Evolutionary conservation across 106 monocot species (phyloP), one percentile per base, ranked within the genome.

Genomic region (Acorus calamus): DNA sequence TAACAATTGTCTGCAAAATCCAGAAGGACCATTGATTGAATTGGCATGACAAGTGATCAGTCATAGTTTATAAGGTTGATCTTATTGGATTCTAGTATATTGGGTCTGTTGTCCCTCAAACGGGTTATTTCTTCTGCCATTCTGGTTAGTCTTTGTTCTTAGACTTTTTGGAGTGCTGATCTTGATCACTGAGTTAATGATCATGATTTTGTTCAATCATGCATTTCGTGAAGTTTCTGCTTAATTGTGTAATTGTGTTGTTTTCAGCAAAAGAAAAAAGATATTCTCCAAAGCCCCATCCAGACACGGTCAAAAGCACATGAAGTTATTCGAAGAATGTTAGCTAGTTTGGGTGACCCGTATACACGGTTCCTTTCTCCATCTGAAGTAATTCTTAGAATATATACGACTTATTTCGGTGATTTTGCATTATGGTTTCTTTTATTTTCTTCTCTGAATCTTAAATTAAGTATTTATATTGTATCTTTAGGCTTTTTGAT

Each of bases 311-410:
- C 80, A 45, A 80, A 63, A 66, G 94, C 87, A 69, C 94, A 96
- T 70, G 80, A 84, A 56, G 71, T 80, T 5, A 87, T 96, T 14
- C 64, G 44, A 59, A 87, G 80, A 71, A 87, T 91, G 94, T 75
- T 96, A n/a, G 77, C 78, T 48, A 91, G 78, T 65, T 54, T 96
- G 6, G 85, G 78, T 62, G 94, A 96, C 47, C 87, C 90, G 2
- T 96, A 96, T 56, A 96, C 94, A 4, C 76, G 94, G 52, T 96
- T 96, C 62, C 73, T 96, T 64, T 68, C 90, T 91, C 79, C 87
- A 6, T 42, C 73, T 14, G 94, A 96, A 78, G 94, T 96, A 90
- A 67, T 71, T 51, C 43, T 7, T 47, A 3, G 0, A 11, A 51
- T 51, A 7, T 5, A 7, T 2, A 51, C 51, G 9, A 8, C 42